Evolutionary conservation across 257 asterid species (phyloP), one percentile per base, ranked within the genome.

Genomic region (Asclepias syriaca): DNA sequence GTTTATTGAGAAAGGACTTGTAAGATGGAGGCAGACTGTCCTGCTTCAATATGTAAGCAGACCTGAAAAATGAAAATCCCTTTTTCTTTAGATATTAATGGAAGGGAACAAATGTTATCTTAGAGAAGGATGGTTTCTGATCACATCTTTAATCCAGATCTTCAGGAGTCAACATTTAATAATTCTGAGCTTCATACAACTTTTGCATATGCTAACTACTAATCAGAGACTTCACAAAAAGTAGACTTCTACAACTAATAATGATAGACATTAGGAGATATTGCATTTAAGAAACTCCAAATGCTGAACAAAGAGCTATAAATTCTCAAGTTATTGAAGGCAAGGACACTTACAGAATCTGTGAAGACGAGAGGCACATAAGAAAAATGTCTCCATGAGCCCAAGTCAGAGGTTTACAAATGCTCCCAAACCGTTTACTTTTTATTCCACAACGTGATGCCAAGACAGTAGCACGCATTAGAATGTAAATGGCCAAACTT

Each of bases 391-490:
- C 99, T 78, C 99, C 99, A 83, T 95, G 95, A 45, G 88, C 90
- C 99, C 99, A 95, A 57, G 98, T 88, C 51, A 95, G 85, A 71
- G 99, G 98, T 81, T 86, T 95, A 79, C 95, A 92, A 50, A 95
- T 74, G 76, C 11, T 86, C 77, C 97, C 97, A 77, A 92, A 91
- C 79, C 88, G 80, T 86, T 87, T 82, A 85, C 99, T 95, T 81
- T 95, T 95, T 61, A 95, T 92, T 78, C 99, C 99, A 84, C 98
- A 95, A 13, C 99, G 89, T 19, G 99, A 85, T 54, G 99, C 99
- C 92, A 95, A 81, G 70, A 95, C 99, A 70, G 97, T 87, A 67
- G 99, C 99, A 29, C 98, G 97, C 97, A 92, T 88, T 78, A 95
- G 88, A 73, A 95, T 92, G 78, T 95, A 95, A 70, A 95, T 87